A percentile compares a stretch with the other conserved stretches of the same genome.
Evolutionary conservation across 176 grass and related monocot genomes (phyloP).

Genomic region (Ampelocalamus luodianensis): DNA sequence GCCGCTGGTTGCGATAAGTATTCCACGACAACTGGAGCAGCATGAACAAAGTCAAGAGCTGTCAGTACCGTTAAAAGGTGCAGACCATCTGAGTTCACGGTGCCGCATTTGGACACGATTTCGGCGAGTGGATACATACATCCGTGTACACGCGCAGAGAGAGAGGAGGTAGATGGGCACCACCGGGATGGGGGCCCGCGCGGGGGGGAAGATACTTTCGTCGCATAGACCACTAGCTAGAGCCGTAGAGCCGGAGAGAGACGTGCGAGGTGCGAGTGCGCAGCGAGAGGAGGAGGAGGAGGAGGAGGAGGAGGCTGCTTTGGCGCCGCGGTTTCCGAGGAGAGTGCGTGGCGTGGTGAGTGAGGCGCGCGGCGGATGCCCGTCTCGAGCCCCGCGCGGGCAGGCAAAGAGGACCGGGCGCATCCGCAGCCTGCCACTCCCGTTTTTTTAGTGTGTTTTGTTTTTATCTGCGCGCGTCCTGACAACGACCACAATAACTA

Average conservation of each 20-base stretch:
- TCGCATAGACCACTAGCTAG: neutral
- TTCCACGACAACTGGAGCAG: neutral
- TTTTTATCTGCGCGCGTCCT: neutral
- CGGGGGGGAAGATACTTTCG: constrained; percentile 23
- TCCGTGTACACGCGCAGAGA: no score
- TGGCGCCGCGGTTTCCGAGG: constrained; percentile 27
- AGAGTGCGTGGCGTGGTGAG: neutral
- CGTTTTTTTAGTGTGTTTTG: neutral
- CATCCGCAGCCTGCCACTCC: neutral
- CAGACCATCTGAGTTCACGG: no score
- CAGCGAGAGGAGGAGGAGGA: neutral
- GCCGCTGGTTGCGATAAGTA: neutral
- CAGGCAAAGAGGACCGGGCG: constrained; percentile 42
- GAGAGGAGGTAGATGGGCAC: neutral
- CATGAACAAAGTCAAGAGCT: neutral
- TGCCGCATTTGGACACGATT: no score
- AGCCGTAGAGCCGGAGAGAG: neutral
- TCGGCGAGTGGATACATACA: no score
- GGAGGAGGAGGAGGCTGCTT: neutral
- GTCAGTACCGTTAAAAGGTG: neutral
- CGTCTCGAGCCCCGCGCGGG: constrained; percentile 56
- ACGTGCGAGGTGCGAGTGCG: neutral
- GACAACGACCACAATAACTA: constrained; percentile 56
- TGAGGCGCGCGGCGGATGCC: neutral
- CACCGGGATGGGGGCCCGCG: neutral